Evolutionary conservation across 2,329 filamentous ascomycete species (phyloP).

Genomic region (Aspergillus piperis): DNA sequence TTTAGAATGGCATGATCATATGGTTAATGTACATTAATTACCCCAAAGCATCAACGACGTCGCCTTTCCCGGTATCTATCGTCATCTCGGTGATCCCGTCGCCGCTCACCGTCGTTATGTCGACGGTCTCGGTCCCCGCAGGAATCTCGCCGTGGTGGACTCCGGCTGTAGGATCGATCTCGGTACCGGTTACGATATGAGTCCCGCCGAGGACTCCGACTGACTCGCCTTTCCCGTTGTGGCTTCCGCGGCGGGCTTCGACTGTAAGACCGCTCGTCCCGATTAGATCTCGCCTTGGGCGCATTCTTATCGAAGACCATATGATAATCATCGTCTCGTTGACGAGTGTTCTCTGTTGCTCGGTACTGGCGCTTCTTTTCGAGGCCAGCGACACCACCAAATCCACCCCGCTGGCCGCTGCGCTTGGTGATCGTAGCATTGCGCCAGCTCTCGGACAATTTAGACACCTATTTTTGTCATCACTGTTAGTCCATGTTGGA

Average conservation of each 20-base stretch:
- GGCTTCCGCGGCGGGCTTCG: constrained; percentile 48
- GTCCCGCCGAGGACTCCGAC: constrained; percentile 31
- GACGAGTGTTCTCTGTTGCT: constrained; percentile 57
- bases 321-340: constrained; percentile 61
- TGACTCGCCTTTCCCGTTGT: constrained; percentile 33
- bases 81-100: constrained; percentile 29
- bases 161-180: constrained; percentile 37
- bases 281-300: constrained; percentile 17
- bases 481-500: constrained; percentile 23
- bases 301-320: constrained; percentile 74
- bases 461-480: constrained; percentile 54
- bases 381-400: constrained; percentile 83
- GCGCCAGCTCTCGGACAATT: constrained; percentile 86
- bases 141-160: constrained; percentile 28
- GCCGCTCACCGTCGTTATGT: constrained; percentile 37
- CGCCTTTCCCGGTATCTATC: constrained; percentile 33
- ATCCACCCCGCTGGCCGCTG: constrained; percentile 68
- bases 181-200: constrained; percentile 39
- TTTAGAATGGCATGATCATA: too few relatives aligned
- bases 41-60: constrained; percentile 17
- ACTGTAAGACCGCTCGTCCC: constrained; percentile 38
- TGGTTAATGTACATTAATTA: background rate
- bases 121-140: constrained; percentile 41
- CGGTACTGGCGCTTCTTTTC: constrained; percentile 92
- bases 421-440: constrained; percentile 82